Evolutionary conservation across 1,139 yeast species (phyloP).

Genomic region (Trichomonascaceae sp.): DNA sequence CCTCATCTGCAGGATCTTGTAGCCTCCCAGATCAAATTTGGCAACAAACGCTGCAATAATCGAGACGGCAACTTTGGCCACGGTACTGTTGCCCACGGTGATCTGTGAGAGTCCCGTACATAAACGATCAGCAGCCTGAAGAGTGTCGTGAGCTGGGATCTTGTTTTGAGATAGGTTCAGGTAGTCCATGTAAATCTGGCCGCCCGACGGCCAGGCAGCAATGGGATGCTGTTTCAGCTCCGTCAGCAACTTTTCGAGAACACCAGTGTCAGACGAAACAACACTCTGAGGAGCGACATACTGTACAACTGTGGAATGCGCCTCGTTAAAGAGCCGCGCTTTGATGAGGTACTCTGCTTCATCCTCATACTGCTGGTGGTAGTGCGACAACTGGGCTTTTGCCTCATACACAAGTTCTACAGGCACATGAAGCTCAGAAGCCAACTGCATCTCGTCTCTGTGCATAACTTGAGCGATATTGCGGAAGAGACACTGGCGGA

Average conservation of each 20-base stretch:
- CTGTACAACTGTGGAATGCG: constrained; percentile 43
- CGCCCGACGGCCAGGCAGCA: constrained; percentile 42
- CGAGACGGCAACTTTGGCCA: constrained; percentile 35
- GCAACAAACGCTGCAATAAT: constrained; percentile 38
- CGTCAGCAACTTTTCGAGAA: constrained; percentile 31
- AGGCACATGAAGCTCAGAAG: constrained; percentile 28
- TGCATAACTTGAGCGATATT: constrained; percentile 36
- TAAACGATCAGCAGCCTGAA: constrained; percentile 19
- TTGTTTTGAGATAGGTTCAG: constrained; percentile 7
- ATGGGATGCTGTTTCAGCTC: constrained; percentile 31
- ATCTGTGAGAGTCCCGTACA: constrained; percentile 32
- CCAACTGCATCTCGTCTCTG: constrained; percentile 31
- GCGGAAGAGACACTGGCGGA: too few relatives aligned
- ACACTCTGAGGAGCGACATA: constrained; percentile 60
- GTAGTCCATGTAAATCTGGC: constrained; percentile 26
- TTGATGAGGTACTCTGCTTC: constrained; percentile 50
- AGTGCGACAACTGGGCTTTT: constrained; percentile 27
- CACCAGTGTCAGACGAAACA: constrained; percentile 29
- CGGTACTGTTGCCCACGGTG: constrained; percentile 19
- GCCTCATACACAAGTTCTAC: constrained; percentile 15
- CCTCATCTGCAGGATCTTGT: constrained; percentile 17
- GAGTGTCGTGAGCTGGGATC: background rate
- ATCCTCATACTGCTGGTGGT: constrained; percentile 37
- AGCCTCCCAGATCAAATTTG: constrained; percentile 7
- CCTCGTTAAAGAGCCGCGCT: constrained; percentile 51